Percentiles rank a stretch among this genome's conserved stretches.
phyloP scores from a whole-genome alignment of 768 basidiomycete genomes.

The Vishniacozyma victoriae region DNA sequence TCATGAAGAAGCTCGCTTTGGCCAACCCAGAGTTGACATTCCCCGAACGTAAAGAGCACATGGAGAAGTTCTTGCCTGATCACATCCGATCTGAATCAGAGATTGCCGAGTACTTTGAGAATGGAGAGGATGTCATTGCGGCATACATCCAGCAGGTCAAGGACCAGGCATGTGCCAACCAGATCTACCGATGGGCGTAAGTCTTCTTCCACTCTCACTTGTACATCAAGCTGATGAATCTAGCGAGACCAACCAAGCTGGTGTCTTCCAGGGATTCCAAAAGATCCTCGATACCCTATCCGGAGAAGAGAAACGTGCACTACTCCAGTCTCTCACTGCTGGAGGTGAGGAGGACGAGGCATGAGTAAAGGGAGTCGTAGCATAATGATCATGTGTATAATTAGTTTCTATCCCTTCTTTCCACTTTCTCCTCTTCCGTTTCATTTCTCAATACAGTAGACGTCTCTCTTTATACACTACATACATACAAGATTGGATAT shows the following conservation, averaged over 20 bases:
- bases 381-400: too few relatives aligned
- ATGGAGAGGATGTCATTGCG: constrained; percentile 24
- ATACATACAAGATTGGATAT: too few relatives aligned
- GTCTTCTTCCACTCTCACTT: constrained; percentile 5
- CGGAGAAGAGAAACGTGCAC: too few relatives aligned
- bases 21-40: constrained; percentile 66
- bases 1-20: constrained; percentile 53
- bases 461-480: too few relatives aligned
- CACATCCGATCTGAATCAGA: constrained; percentile 25
- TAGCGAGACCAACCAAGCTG: constrained; percentile 32
- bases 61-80: constrained; percentile 57
- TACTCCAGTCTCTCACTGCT: too few relatives aligned
- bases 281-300: constrained; percentile 32
- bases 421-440: too few relatives aligned
- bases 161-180: constrained; percentile 35
- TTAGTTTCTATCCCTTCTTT: too few relatives aligned
- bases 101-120: constrained; percentile 34
- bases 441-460: too few relatives aligned
- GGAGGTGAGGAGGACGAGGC: too few relatives aligned
- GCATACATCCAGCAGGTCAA: constrained; percentile 21
- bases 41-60: constrained; percentile 61
- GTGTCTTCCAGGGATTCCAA: constrained; percentile 37
- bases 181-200: constrained; percentile 36
- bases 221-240: neutral
- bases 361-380: too few relatives aligned